Conservation (phyloP, 371 early-diverging fungal genomes). For the Lichtheimia ramosa region DNA sequence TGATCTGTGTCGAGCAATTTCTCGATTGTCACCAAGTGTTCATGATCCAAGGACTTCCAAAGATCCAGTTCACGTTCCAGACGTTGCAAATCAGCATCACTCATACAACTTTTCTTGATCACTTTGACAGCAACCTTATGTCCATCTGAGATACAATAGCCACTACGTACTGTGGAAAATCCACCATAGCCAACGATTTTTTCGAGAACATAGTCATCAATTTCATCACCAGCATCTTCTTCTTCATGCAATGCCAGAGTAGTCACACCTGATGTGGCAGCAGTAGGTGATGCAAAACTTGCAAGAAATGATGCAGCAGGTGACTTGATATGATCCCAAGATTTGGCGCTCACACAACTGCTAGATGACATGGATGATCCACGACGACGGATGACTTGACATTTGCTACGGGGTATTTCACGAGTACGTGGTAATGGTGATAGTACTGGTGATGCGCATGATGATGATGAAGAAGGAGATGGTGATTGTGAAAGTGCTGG, state of each 20-base stretch:
- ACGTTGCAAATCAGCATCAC: constrained; percentile 14
- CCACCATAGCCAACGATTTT: constrained; percentile 69
- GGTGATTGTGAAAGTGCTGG: constrained; percentile 14
- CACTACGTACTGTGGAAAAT: constrained; percentile 68
- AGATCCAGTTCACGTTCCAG: constrained; percentile 61
- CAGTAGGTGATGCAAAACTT: constrained; percentile 40
- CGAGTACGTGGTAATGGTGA: constrained; percentile 3
- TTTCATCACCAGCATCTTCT: constrained; percentile 59
- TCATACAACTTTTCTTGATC: constrained; percentile 31
- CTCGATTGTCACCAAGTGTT: constrained; percentile 60
- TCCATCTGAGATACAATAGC: constrained; percentile 31
- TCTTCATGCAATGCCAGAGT: constrained; percentile 2
- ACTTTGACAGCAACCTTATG: constrained; percentile 60
- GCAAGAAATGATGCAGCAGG: constrained; percentile 65
- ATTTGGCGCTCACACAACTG: constrained; percentile 27
- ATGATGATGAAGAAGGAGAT: constrained; percentile 16
- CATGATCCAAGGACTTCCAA: constrained; percentile 79
- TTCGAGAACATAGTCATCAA: constrained; percentile 65
- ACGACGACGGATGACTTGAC: constrained; percentile 16
- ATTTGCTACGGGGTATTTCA: constrained; percentile 15
- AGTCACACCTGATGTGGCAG: constrained; percentile 4
- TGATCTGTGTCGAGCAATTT: constrained; percentile 66
- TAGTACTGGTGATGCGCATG: constrained; percentile 7
- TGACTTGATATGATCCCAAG: constrained; percentile 48
- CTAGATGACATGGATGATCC: constrained; percentile 15